Evolutionary conservation across 176 grass and related monocot species (phyloP).

Genomic region (Dendrocalamus sinicus): DNA sequence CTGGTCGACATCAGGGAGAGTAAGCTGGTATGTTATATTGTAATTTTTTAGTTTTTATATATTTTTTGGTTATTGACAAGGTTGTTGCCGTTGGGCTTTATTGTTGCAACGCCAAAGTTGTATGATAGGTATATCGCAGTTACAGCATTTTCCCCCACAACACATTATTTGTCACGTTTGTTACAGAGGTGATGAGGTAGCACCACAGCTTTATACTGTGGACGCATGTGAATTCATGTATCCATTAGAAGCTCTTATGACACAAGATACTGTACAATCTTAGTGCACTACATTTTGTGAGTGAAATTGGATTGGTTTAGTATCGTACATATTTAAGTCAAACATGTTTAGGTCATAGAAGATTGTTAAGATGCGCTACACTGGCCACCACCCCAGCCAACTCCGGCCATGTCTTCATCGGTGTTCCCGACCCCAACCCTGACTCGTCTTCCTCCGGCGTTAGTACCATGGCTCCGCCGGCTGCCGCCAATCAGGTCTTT

Average conservation of each 20-base stretch:
- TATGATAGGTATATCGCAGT: conserved; percentile 56
- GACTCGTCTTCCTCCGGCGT: too few species aligned
- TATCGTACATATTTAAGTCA: background rate
- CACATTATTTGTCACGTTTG: conserved; percentile 9
- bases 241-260: conserved; percentile 2
- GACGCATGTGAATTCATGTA: conserved; percentile 27
- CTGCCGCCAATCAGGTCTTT: too few species aligned
- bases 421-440: too few species aligned
- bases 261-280: background rate
- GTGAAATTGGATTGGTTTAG: conserved; percentile 4
- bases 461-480: too few species aligned
- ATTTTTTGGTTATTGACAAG: conserved; percentile 39
- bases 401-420: too few species aligned
- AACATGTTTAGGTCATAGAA: background rate
- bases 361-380: background rate
- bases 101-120: conserved; percentile 53
- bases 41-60: conserved; percentile 49
- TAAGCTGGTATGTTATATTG: conserved; percentile 42
- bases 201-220: conserved; percentile 22
- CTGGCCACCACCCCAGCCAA: too few species aligned
- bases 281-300: background rate
- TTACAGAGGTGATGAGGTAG: conserved; percentile 31
- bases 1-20: conserved; percentile 29
- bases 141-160: conserved; percentile 18
- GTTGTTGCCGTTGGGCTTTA: conserved; percentile 39